Evolutionary conservation across 1,284 basidiomycete species (phyloP).

Genomic region (Moesziomyces sp.): DNA sequence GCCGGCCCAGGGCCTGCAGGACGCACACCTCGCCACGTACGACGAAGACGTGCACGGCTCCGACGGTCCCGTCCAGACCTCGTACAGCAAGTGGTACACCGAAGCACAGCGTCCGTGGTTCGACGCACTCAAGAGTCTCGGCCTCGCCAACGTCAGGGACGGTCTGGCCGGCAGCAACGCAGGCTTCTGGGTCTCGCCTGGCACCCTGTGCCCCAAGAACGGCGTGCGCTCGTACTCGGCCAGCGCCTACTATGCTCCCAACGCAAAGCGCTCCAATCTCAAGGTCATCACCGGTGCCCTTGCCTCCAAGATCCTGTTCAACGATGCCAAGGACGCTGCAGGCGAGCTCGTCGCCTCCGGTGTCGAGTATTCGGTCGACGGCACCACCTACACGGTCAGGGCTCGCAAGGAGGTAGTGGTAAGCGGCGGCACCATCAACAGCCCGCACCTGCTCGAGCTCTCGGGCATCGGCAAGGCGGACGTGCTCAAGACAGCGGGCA

Average conservation of each 20-base stretch:
- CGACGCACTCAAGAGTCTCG: conserved; percentile 46
- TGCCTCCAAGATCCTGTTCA: conserved; percentile 44
- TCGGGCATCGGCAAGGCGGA: conserved; percentile 50
- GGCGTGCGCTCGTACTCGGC: conserved; percentile 45
- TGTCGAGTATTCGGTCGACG: conserved; percentile 61
- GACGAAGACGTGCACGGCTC: conserved; percentile 45
- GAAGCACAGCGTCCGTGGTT: conserved; percentile 54
- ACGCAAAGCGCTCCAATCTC: conserved; percentile 38
- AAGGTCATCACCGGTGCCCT: conserved; percentile 54
- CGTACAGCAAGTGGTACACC: conserved; percentile 55
- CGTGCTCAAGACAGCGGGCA: conserved; percentile 39
- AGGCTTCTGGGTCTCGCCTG: conserved; percentile 53
- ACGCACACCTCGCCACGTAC: conserved; percentile 44
- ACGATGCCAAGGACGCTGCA: conserved; percentile 6
- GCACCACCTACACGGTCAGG: conserved; percentile 52
- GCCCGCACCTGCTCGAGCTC: conserved; percentile 60
- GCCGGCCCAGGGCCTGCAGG: conserved; percentile 41
- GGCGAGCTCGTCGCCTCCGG: conserved; percentile 53
- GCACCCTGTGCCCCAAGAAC: conserved; percentile 39
- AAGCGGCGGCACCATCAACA: conserved; percentile 70
- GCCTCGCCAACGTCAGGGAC: conserved; percentile 40
- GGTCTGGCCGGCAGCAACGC: conserved; percentile 46
- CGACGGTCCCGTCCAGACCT: conserved; percentile 44
- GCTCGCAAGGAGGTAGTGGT: conserved; percentile 71
- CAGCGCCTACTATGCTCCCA: conserved; percentile 52